Evolutionary conservation across 768 basidiomycete genomes (phyloP).

Genomic region (Boletus fagicola): DNA sequence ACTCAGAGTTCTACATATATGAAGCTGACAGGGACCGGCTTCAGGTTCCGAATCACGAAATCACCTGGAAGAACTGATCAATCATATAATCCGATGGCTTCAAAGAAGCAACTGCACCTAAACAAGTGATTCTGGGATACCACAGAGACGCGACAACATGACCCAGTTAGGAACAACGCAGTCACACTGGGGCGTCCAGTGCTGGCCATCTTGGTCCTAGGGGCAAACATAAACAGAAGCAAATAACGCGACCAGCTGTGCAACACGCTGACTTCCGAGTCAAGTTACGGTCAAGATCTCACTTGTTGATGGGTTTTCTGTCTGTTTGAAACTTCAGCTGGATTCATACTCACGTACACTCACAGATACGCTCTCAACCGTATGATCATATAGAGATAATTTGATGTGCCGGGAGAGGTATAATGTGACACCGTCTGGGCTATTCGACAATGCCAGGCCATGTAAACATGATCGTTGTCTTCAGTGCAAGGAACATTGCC

Average conservation of each 20-base stretch:
- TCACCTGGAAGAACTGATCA: background rate
- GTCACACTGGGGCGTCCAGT: background rate
- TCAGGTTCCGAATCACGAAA: background rate
- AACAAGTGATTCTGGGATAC: background rate
- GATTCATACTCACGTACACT: background rate
- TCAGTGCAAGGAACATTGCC: too few relatives aligned
- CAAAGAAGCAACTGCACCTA: slow-evolving; percentile 4
- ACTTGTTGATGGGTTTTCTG: too few relatives aligned
- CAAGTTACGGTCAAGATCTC: too few relatives aligned
- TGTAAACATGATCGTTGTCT: too few relatives aligned
- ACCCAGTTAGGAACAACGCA: background rate
- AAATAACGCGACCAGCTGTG: slow-evolving; percentile 19
- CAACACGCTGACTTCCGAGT: too few relatives aligned
- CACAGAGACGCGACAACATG: background rate
- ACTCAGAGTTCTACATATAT: background rate
- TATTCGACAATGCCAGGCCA: too few relatives aligned
- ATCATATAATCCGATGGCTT: background rate
- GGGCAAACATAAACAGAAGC: slow-evolving; percentile 6
- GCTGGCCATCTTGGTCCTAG: slow-evolving; percentile 1
- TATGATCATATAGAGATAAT: background rate
- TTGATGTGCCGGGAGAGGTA: too few relatives aligned
- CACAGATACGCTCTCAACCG: background rate
- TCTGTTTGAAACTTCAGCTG: background rate
- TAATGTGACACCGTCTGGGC: too few relatives aligned
- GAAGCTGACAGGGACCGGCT: background rate